Evolutionary conservation across 805 yeast species (phyloP), one percentile per base, ranked within the genome.

Genomic region (Blastobotrys chiropterorum): DNA sequence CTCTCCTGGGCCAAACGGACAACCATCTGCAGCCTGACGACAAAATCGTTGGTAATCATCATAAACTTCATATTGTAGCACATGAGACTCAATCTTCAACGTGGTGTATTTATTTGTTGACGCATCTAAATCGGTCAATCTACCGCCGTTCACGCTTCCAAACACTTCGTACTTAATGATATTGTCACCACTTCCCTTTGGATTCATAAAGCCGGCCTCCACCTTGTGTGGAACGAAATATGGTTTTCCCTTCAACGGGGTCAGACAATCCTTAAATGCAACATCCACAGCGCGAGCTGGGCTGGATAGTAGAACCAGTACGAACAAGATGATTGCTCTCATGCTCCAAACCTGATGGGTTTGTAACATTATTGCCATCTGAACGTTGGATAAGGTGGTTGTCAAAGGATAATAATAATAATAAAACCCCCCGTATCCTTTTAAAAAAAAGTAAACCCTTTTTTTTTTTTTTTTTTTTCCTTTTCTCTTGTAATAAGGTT

Each of bases 31-130:
- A 3, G 52, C 58, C 13, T 21, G 43, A 11, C 57, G 58, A 49
- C 69, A 65, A 53, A 65, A 64, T 44, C 64, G 57, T 3, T 53
- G 43, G 47, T 58, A 65, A 26, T 53, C 31, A 44, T 55, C 51
- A 34, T 53, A 51, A 16, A 57, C 38, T 2, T 42, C 42, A 51
- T 53, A 59, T 49, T 59, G 60, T 40, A 64, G 51, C n/a, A 62
- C 59, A 13, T 48, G 26, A 16, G 59, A 46, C 38, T 58, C 48
- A 4, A 60, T 53, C 8, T 59, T 55, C 42, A 65, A 53, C 13
- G 68, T 65, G 3, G 68, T 58, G 51, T 57, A 60, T 49, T 56
- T 48, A 50, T 60, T 60, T 4, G 61, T 56, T 15, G 52, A 31
- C n/a, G 49, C 48, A 44, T 59, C 50, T 42, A 59, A 47, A 46